Evolutionary conservation across 345 rosid genomes (phyloP), one percentile per base, ranked within the genome.

Genomic region (Arabis hirsuta): DNA sequence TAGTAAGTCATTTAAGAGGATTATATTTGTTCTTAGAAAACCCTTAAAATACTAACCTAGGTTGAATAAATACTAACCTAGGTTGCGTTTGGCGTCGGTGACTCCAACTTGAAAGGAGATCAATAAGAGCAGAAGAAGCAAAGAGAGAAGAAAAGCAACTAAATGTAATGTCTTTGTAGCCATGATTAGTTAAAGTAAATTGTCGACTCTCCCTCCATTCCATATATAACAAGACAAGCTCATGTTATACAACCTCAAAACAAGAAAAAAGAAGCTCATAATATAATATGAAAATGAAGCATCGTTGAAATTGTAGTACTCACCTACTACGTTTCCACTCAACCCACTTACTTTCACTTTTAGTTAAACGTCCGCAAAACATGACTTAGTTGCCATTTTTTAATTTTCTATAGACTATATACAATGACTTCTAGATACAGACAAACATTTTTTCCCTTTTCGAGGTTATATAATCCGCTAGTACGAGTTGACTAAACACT

Each of bases 11-110:
- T 9, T 54, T 39, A 14, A 1, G 13, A 51, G 46, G 52, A 47
- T 44, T 4, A 27, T 42, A 27, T 29, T 29, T 10, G 1, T 22
- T 27, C 31, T 11, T 10, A 38, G n/a, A 26, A 42, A 62, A 62
- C 19, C 3, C 29, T 19, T 42, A 12, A 67, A 52, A 54, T 47
- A 31, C 48, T 16, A 53, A 62, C n/a, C n/a, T 8, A 43, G 19
- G 19, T 12, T 56, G 32, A 16, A 55, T 68, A 72, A 29, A 46
- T 55, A 73, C 78, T 73, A 57, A 73, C 78, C 38, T 65, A 36
- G 36, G 54, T 41, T 42, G 47, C 46, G 67, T 50, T 10, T 66
- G 38, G 78, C 47, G n/a, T 73, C 72, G 29, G 72, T 5, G 47
- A 58, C 46, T 50, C 53, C 38, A 66, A 51, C 72, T 32, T 73